phyloP scores from a whole-genome alignment of 2,329 filamentous ascomycete species.

The Fusarium sp. region DNA sequence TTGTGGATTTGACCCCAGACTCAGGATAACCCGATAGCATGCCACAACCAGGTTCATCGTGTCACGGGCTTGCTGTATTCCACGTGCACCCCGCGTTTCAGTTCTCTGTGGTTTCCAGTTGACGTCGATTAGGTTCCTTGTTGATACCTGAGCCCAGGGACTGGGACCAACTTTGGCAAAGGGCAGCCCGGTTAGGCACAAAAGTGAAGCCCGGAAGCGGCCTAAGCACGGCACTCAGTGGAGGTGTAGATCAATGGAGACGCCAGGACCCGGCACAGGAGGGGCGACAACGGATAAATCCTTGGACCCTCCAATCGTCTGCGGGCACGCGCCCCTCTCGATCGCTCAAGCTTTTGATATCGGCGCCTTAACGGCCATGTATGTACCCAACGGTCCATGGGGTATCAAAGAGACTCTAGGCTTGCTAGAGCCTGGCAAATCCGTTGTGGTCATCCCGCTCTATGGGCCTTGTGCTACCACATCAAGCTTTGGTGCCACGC shows the following conservation, averaged over 20 bases:
- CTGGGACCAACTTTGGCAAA: constrained; percentile 31
- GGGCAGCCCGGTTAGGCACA: constrained; percentile 30
- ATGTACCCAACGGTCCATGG: constrained; percentile 12
- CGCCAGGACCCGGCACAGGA: constrained; percentile 11
- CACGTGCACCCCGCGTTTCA: constrained; percentile 40
- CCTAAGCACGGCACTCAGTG: constrained; percentile 35
- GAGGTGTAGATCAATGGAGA: constrained; percentile 39
- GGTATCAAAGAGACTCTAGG: not conserved
- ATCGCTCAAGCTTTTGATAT: constrained; percentile 10
- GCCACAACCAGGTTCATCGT: constrained; percentile 11
- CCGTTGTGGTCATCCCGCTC: constrained; percentile 21
- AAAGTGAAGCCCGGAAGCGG: constrained; percentile 18
- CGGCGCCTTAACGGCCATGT: constrained; percentile 19
- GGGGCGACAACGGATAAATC: constrained; percentile 5
- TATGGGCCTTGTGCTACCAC: constrained; percentile 23
- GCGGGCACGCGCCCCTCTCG: constrained; percentile 16
- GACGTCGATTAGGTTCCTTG: constrained; percentile 31
- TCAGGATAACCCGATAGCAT: constrained; percentile 8
- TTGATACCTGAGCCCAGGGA: constrained; percentile 33
- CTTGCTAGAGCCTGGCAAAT: constrained; percentile 15
- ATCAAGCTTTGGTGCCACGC: constrained; percentile 27
- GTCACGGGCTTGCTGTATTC: constrained; percentile 15
- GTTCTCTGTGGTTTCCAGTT: constrained; percentile 16
- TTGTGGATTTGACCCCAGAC: constrained; percentile 20
- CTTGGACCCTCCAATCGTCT: constrained; percentile 15